Evolutionary conservation across 495 filamentous ascomycete genomes (phyloP), one percentile per base, ranked within the genome.

Genomic region (Penicillium canariense): DNA sequence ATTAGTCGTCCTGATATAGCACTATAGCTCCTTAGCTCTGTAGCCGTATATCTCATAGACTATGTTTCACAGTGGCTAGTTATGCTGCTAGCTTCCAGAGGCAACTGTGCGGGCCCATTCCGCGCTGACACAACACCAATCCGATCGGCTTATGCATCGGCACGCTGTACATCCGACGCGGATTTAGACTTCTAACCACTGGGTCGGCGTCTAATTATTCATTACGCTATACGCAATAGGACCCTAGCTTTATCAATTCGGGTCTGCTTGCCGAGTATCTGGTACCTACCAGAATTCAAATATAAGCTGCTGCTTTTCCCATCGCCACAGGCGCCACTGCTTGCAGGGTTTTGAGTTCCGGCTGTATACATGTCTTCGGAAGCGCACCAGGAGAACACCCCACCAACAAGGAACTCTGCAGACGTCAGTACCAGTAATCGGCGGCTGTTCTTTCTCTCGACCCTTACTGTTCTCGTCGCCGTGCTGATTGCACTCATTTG

Each of bases 291-390:
- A n/a, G n/a, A n/a, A n/a, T 25, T 22, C 2, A 39, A 6, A 4
- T 22, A 39, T 10, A 39, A 39, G 22, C 30, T 6, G 30, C 30
- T 32, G 40, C 40, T 27, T 27, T 23, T 30, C 11, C n/a, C 42
- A 23, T 28, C 42, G n/a, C 18, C 10, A 42, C 14, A n/a, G n/a
- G n/a, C 20, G 38, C 38, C 38, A 42, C 20, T 42, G 18, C 38
- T 2, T 12, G 38, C 20, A 17, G 3, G n/a, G 0, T 4, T 26
- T 0, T 5, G 17, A 23, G 22, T 27, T 23, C 25, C 35, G 26
- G 11, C 2, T 12, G 12, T n/a, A 52, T 67, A 62, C 45, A 67
- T 67, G 64, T 59, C 61, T 59, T 65, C 61, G 18, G 61, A 62
- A 62, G 3, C 50, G 23, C 53, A 11, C 42, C 49, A 47, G 9